Base-by-base conservation (phyloP, 2,329 filamentous ascomycete species). In the Colletotrichum endophyticum region DNA sequence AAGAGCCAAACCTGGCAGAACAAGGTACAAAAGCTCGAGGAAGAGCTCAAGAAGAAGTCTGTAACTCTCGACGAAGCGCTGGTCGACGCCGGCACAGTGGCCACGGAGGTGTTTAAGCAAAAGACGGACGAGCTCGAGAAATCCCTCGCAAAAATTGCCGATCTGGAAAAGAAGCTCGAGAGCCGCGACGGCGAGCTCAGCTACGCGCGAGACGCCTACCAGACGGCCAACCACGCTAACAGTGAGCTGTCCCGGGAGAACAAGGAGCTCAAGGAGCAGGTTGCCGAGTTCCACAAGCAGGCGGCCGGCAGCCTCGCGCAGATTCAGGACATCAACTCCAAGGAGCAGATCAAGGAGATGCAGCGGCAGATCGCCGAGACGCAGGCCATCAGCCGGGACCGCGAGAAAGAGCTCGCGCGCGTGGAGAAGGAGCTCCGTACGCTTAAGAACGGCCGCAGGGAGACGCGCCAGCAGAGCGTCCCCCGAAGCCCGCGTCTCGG, bases 201-300 rank as follows among this genome's bases (percentile, higher is more conserved):
- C 3, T 95, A 92, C 79, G 85, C 88, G 15, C 89, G 91, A 69
- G 86, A 87, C 6, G 85, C 88, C 12, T 95, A 94, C 79, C 92
- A 94, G 79, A 86, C 89, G 27, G 88, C 90, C 1, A 91, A 90
- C 11, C 87, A 87, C 36, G 82, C 85, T 2, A 88, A 87, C 4
- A 84, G 85, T 16, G 85, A 86, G 19, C 83, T 91, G 4, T 83
- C 84, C 25, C 80, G 83, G 3, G 88, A 91, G 79, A 90, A 89
- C 78, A 82, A 82, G 22, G 83, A 86, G 9, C 85, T 93, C 3
- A 85, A 86, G 69, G 81, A 80, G 12, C 83, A 85, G 30, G 83
- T 88, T 19, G 82, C 83, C 25, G 84, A 87, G 6, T 84, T 91
- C 2, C 79, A 82, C 63, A 84, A 83, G 56, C 86, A 83, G 70